phyloP scores from a whole-genome alignment of 2,329 filamentous ascomycete species.

The Harringtonia aguacate region DNA sequence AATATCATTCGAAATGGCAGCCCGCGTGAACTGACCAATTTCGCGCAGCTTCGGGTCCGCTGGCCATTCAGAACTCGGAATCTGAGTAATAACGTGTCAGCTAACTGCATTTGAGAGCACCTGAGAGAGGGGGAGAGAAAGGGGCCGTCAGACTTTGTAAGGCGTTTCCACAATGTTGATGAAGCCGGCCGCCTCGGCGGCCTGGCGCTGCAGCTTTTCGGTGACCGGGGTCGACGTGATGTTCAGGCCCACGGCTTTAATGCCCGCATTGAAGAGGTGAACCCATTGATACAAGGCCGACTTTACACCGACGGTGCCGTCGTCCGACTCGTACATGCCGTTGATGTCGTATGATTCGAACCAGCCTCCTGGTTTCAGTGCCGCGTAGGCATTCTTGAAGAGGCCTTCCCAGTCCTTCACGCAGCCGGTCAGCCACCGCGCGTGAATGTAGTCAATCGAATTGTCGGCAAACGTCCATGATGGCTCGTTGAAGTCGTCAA shows the following conservation, averaged over 20 bases:
- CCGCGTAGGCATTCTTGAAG: conserved; percentile 12
- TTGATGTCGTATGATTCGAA: conserved; percentile 13
- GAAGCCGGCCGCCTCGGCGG: conserved; percentile 3
- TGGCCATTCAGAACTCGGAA: conserved; percentile 19
- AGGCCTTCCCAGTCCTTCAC: conserved; percentile 14
- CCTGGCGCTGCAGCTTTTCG: conserved; percentile 1
- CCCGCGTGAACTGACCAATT: conserved; percentile 13
- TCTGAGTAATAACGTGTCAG: conserved; percentile 5
- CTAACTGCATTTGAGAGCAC: too few species aligned
- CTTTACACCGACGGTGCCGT: conserved; percentile 8
- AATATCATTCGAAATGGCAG: conserved; percentile 4
- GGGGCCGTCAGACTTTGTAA: neutral
- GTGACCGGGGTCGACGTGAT: neutral
- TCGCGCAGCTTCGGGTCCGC: conserved; percentile 18
- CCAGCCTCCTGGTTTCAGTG: conserved; percentile 38
- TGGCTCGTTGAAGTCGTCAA: neutral
- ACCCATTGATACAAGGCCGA: conserved; percentile 10
- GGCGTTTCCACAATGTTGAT: neutral
- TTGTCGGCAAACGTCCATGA: conserved; percentile 26
- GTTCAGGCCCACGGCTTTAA: neutral
- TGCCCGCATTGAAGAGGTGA: conserved; percentile 3
- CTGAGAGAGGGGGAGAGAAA: too few species aligned
- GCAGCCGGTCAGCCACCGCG: conserved; percentile 15
- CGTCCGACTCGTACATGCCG: conserved; percentile 14
- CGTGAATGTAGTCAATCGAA: conserved; percentile 17